Base-by-base conservation (phyloP, 1,284 basidiomycete species). In the Heterobasidion annosum region DNA sequence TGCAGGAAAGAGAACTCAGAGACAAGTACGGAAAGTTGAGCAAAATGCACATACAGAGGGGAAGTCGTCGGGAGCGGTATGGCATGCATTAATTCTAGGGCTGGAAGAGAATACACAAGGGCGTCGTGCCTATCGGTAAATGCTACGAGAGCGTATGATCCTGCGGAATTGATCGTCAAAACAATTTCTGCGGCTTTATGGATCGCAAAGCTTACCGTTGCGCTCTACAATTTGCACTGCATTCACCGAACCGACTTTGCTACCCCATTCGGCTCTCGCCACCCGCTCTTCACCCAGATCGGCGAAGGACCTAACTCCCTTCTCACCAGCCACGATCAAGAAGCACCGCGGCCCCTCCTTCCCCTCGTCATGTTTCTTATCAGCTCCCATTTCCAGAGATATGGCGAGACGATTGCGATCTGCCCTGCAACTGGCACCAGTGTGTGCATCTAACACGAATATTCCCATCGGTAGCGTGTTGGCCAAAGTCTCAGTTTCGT, bases 31-130 rank as follows among this genome's bases (percentile, higher is more conserved):
- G 25, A 25, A 25, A 25, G 25, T 25, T 25, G 25, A 25, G 25
- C 25, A 25, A 25, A 4, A 25, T 25, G 25, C 25, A 52, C 2
- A 50, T 13, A 84, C 82, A 71, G 64, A 25, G 70, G 64, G 12
- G 72, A 70, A 2, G 65, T 58, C 0, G 65, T 61, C 0, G 77
- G 73, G 2, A 82, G 65, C 50, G 76, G 67, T 37, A 82, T 57
- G 0, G 73, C 76, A 60, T 81, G 74, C 34, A 87, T 62, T 44
- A 71, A 67, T 60, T 87, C 82, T 32, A 88, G 72, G 60, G 75
- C 72, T 2, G 90, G 90, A 8, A 91, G 70, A 0, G 87, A 82
- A 69, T 90, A 91, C 10, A 84, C 73, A 6, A 83, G 67, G 0
- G 72, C 79, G 25, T 79, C 74, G 7, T 75, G 69, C 61, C 64